These are phyloP conservation scores for Fusarium secorum DNA, from an alignment of 2,329 filamentous ascomycete genomes.

Conservation along the genomic window DNA sequence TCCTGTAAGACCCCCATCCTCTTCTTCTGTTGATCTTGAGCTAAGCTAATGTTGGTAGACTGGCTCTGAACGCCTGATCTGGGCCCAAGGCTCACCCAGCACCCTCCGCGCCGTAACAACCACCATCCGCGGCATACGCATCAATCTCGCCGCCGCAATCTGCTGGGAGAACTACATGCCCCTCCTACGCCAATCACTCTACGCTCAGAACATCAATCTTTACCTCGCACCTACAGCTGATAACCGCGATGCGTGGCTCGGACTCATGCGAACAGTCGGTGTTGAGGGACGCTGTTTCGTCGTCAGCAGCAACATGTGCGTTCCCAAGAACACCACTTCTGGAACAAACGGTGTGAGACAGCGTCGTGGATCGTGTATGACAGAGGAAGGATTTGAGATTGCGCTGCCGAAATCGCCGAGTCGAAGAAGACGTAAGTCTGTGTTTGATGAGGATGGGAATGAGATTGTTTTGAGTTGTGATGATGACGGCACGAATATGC, in stretches of 20 bases:
- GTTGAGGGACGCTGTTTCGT: slow-evolving; percentile 87
- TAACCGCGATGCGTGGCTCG: slow-evolving; percentile 80
- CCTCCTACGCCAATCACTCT: slow-evolving; percentile 81
- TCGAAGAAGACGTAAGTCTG: slow-evolving; percentile 49
- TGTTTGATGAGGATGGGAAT: slow-evolving; percentile 63
- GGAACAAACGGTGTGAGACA: slow-evolving; percentile 7
- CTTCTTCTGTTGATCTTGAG: not conserved
- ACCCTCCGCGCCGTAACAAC: slow-evolving; percentile 83
- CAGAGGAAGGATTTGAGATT: slow-evolving; percentile 58
- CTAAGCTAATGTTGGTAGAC: slow-evolving; percentile 58
- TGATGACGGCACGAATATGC: slow-evolving; percentile 30
- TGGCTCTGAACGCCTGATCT: slow-evolving; percentile 81
- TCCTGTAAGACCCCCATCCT: slow-evolving; percentile 64
- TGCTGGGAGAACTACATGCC: slow-evolving; percentile 99
- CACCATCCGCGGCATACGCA: slow-evolving; percentile 76
- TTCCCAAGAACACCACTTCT: slow-evolving; percentile 49
- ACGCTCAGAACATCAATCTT: slow-evolving; percentile 89
- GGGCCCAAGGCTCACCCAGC: slow-evolving; percentile 83
- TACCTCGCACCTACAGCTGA: slow-evolving; percentile 93
- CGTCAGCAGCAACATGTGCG: slow-evolving; percentile 84
- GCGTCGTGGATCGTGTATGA: slow-evolving; percentile 50
- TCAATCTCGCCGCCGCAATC: slow-evolving; percentile 87
- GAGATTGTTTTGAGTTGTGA: slow-evolving; percentile 58
- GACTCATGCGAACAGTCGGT: slow-evolving; percentile 82
- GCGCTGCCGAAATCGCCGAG: slow-evolving; percentile 48